phyloP scores from a whole-genome alignment of 352 stramenopile species.

The Pythium aquatile region DNA sequence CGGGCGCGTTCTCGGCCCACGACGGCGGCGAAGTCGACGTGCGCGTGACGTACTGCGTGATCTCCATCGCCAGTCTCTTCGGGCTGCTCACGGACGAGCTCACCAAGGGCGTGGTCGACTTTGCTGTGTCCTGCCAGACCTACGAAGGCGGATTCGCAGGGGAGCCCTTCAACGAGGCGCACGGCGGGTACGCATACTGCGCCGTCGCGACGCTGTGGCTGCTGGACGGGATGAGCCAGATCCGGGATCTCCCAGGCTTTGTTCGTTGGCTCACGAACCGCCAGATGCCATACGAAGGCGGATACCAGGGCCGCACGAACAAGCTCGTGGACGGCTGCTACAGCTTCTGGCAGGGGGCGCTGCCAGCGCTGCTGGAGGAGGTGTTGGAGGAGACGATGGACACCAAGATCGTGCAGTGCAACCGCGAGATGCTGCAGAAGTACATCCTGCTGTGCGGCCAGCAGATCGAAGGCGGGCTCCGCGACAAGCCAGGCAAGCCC shows the following conservation, averaged over 20 bases:
- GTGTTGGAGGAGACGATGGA: conserved; percentile 37
- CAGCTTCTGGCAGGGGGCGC: conserved; percentile 98
- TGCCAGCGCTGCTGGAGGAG: conserved; percentile 79
- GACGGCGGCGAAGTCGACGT: conserved; percentile 96
- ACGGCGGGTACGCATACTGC: conserved; percentile 98
- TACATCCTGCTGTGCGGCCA: conserved; percentile 96
- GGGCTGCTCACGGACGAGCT: conserved; percentile 92
- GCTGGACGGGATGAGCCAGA: conserved; percentile 64
- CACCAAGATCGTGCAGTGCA: conserved; percentile 56
- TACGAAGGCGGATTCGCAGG: conserved; percentile 97
- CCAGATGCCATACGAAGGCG: conserved; percentile 94
- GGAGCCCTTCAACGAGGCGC: conserved; percentile 93
- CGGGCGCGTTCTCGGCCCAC: conserved; percentile 96
- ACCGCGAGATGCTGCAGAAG: conserved; percentile 77
- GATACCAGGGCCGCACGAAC: conserved; percentile 95
- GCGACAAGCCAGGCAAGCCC: conserved; percentile 93
- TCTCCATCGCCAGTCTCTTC: conserved; percentile 92
- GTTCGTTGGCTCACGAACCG: conserved; percentile 91
- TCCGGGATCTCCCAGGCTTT: conserved; percentile 51
- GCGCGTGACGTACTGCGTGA: conserved; percentile 96
- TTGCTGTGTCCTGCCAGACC: conserved; percentile 92
- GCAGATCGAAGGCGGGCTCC: conserved; percentile 91
- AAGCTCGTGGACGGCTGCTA: conserved; percentile 99
- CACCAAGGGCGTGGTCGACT: conserved; percentile 71
- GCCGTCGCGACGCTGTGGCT: conserved; percentile 93